Percentiles rank a stretch among this genome's conserved stretches.
Conservation (phyloP, 257 asterid species). For the Nicotiana otophora region DNA sequence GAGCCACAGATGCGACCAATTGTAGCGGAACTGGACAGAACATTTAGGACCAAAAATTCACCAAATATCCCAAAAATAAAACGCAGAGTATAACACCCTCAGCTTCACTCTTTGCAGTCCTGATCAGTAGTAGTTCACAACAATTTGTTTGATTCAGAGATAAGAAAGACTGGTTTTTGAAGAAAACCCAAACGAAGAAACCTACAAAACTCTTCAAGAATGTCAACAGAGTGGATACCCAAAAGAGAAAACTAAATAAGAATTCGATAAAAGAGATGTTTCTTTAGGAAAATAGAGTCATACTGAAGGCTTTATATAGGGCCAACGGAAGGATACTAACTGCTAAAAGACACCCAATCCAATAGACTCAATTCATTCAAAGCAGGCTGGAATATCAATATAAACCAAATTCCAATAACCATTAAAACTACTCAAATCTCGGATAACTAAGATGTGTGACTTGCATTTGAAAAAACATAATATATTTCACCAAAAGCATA, state of each 20-base stretch:
- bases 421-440: too few species aligned
- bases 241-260: background rate
- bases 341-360: background rate
- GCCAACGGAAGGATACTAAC: background rate
- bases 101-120: background rate
- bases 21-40: too few species aligned
- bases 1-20: too few species aligned
- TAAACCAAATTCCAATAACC: too few species aligned
- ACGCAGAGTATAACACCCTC: constrained; percentile 29
- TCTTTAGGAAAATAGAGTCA: background rate
- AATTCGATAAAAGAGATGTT: background rate
- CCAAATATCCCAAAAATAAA: constrained; percentile 66
- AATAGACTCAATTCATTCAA: too few species aligned
- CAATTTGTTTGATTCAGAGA: background rate
- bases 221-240: background rate
- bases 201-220: background rate
- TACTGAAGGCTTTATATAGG: background rate
- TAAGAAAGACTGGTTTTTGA: background rate
- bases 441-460: too few species aligned
- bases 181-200: constrained; percentile 6
- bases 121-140: background rate
- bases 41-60: constrained; percentile 4
- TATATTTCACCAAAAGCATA: too few species aligned
- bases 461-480: too few species aligned
- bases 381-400: too few species aligned